Conservation (phyloP, 192 early-diverging fungal genomes). For the Rhizophagus sp. region DNA sequence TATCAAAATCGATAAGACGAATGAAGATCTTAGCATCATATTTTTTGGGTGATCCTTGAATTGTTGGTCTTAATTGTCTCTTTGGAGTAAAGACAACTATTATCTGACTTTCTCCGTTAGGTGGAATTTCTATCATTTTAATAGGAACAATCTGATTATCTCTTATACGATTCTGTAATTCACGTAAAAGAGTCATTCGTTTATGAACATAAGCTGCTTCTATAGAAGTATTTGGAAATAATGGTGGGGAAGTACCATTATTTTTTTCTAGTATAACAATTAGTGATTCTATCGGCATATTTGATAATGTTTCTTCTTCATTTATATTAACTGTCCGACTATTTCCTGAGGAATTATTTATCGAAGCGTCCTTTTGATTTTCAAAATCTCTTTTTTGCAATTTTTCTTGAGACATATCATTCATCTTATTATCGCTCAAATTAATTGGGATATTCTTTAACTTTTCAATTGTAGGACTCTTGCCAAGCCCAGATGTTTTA, state of each 20-base stretch:
- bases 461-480: background rate
- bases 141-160: constrained; percentile 69
- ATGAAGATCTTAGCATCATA: constrained; percentile 85
- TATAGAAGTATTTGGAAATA: constrained; percentile 66
- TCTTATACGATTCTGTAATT: constrained; percentile 71
- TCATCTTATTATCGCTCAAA: background rate
- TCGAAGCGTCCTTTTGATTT: background rate
- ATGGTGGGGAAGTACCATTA: constrained; percentile 56
- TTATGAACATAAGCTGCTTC: constrained; percentile 77
- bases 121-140: constrained; percentile 61
- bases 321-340: background rate
- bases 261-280: constrained; percentile 64
- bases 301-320: background rate
- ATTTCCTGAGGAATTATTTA: background rate
- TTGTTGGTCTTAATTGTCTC: constrained; percentile 52
- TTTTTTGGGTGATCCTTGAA: constrained; percentile 76
- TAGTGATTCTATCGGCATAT: constrained; percentile 57
- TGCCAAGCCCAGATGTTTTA: background rate
- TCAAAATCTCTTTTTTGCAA: background rate
- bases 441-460: background rate
- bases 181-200: constrained; percentile 66
- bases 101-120: constrained; percentile 65
- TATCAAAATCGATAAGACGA: constrained; percentile 83
- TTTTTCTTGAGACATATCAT: background rate
- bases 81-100: constrained; percentile 75